These are phyloP conservation scores for Anethum foeniculum DNA, from an alignment of 140 eudicot species.

Conservation along the genomic window DNA sequence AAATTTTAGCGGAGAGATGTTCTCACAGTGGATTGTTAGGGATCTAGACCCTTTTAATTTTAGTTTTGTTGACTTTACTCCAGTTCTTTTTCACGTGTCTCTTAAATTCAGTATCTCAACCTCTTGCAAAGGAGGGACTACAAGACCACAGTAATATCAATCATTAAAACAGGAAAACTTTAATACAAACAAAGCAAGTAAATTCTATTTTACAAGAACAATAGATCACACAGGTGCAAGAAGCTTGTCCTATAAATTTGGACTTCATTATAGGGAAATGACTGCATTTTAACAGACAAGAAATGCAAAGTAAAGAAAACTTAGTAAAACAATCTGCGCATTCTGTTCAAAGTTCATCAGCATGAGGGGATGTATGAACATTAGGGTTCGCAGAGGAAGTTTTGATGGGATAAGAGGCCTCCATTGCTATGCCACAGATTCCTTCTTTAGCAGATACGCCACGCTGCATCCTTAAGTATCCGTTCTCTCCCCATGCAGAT, in stretches of 20 bases:
- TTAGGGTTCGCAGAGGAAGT: conserved; percentile 32
- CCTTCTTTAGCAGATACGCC: conserved; percentile 37
- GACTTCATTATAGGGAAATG: not conserved
- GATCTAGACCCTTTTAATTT: too few relatives aligned
- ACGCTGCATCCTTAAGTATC: conserved; percentile 42
- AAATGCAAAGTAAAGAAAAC: not conserved
- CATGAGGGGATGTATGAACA: conserved; percentile 22
- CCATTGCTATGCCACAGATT: conserved; percentile 54
- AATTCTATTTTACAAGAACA: conserved; percentile 7
- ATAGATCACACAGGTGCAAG: conserved; percentile 5
- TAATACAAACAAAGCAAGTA: not conserved
- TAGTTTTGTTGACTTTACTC: too few relatives aligned
- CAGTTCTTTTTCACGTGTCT: too few relatives aligned
- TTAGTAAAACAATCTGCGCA: not conserved
- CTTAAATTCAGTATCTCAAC: not conserved
- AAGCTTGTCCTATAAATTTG: not conserved
- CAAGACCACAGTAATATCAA: not conserved
- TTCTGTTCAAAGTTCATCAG: conserved; percentile 39
- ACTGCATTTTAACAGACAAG: not conserved
- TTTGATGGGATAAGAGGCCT: conserved; percentile 51
- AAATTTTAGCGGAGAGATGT: too few relatives aligned
- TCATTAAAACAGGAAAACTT: not conserved
- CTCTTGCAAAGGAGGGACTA: not conserved
- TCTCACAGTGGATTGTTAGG: too few relatives aligned
- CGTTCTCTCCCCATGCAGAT: conserved; percentile 51